Evolutionary conservation across 1,284 basidiomycete species (phyloP), one percentile per base, ranked within the genome.

Genomic region (Flammula alnicola): DNA sequence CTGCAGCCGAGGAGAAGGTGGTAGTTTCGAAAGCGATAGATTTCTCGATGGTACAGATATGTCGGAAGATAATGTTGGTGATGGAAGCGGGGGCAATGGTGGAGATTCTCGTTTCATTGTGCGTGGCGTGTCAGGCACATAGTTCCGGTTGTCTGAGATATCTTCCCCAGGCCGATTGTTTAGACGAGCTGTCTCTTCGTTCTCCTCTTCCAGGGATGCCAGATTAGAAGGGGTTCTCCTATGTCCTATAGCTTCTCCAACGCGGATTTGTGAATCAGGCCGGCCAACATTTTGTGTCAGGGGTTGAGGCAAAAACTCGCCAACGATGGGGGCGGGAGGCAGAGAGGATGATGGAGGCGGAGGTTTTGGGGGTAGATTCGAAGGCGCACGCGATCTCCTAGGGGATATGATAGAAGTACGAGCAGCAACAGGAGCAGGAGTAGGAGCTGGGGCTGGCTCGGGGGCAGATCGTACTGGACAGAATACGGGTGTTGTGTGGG

Each of bases 51-150:
- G 72, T 14, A 64, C 63, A 16, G 65, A 63, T 9, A 70, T 60
- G 37, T 69, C 70, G 2, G 57, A 51, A 7, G 70, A 58, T 17
- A 65, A 51, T 11, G 70, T 54, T 10, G 73, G 66, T 10, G 79
- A 76, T 25, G 86, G 85, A 38, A 86, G 63, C 27, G 86, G 83
- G 9, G 86, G 87, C 10, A 88, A 68, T 8, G 86, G 85, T 47
- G 82, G 84, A 1, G 82, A 80, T 26, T 84, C 80, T 49, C 72
- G 73, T 54, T 73, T 78, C 19, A 60, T 46, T 38, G 66, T 66
- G 22, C 62, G 73, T 16, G 73, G 68, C 12, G 74, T 73, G 41
- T 75, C 73, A 26, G 62, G 52, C 45, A 61, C 38, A 37, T 66
- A 54, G 48, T 59, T 61, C 43, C 61, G 60, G 19, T 63, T 49